Base-by-base conservation (phyloP, 2,329 filamentous ascomycete species). In the Herpotrichia juniperi region DNA sequence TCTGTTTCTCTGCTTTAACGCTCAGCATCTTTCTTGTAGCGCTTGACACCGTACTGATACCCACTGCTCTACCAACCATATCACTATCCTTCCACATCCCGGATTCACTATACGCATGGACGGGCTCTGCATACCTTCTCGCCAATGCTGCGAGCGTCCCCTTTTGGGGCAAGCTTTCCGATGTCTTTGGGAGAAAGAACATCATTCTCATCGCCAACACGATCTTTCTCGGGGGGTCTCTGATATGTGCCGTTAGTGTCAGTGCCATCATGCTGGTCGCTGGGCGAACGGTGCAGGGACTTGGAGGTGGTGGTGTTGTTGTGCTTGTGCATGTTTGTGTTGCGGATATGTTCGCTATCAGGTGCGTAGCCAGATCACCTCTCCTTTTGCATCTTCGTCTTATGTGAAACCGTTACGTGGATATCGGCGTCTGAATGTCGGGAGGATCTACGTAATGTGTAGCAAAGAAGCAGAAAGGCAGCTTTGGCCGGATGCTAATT, bases 91-190 rank as follows among this genome's bases (percentile, higher is more conserved):
- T 93, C 57, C 69, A 85, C 35, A 62, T 74, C 9, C 87, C 88
- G 2, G 84, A 84, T 7, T 78, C 83, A 3, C 86, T 88, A n/a
- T 93, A 91, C 71, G 85, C 86, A 25, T 93, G 89, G 90, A 87
- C 91, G 49, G 89, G 89, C 1, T 75, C 72, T 1, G 65, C 71
- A 3, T 75, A 75, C 42, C 62, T 75, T 3, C 68, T 76, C 28
- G 62, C 69, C 16, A 73, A 74, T 32, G 72, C 71, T 5, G 70
- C 74, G 1, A 72, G 69, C 1, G 68, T 73, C 6, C 75, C 75
- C 1, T 63, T 76, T 39, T 78, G 75, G 76, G 74, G 72, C 2
- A 76, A 74, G 34, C 57, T 76, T 3, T 69, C 68, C 12, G 72
- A 74, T 53, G 57, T 75, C 2, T 75, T 75, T 49, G 73, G 73